Evolutionary conservation across 352 stramenopile genomes (phyloP), one percentile per base, ranked within the genome.

Genomic region (Elongisporangium prolatum): DNA sequence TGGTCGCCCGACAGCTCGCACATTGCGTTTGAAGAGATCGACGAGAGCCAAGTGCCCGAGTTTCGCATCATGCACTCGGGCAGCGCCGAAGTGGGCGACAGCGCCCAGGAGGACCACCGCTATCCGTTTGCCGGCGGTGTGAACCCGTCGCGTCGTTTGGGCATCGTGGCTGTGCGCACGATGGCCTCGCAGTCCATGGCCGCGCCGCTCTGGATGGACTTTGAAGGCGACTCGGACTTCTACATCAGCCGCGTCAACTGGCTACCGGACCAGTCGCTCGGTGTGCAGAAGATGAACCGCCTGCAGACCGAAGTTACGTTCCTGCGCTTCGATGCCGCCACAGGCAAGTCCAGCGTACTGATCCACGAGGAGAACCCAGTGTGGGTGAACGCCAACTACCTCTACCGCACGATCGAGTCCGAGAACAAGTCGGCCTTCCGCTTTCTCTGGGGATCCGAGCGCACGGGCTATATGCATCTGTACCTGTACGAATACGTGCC

Each of bases 51-150:
- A 50, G 95, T 99, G 48, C 90, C 91, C 14, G 72, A 96, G 49
- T 99, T 97, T 73, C 75, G 93, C 38, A 99, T 99, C 70, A 96
- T 97, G 75, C 95, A 98, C 71, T 93, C 94, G 50, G 93, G 91
- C 48, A 95, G 78, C 56, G 65, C 82, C 21, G 66, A 70, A 13
- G 81, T 89, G 48, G 80, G 74, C 50, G 71, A 74, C 8, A 48
- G 55, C 2, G 72, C 79, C 1, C 74, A 96, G 60, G 84, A 96
- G 60, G 84, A 94, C 64, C 81, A 92, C 69, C 83, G 87, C 34
- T 94, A 95, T 69, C 93, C 96, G 37, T 99, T 99, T 71, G 90
- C 96, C 9, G 96, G 97, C 20, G 84, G 84, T 64, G 72, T 69
- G 0, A 99, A 99, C 80, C 95, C 96, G 6, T 69, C 75, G 49